phyloP scores from a whole-genome alignment of 352 stramenopile species.

The Achlya hypogyna region DNA sequence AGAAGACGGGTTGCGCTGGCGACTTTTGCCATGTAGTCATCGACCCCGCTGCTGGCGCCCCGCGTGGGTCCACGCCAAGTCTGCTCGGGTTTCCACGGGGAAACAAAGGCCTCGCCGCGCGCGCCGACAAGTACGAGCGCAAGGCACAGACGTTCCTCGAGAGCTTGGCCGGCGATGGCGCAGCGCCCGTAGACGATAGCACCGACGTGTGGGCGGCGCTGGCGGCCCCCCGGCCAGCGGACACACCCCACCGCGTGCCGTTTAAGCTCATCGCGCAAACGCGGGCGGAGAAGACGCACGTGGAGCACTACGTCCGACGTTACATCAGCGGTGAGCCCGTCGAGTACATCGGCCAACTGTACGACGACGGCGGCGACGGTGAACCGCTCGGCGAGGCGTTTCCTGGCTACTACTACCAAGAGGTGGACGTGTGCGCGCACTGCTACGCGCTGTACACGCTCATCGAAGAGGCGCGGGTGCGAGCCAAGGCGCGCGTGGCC shows the following conservation, averaged over 20 bases:
- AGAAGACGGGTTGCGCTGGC: slow-evolving; percentile 58
- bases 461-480: slow-evolving; percentile 63
- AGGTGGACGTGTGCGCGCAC: slow-evolving; percentile 64
- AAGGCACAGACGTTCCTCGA: not conserved
- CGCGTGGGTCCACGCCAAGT: not conserved
- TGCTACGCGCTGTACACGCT: slow-evolving; percentile 78
- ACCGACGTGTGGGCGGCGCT: not conserved
- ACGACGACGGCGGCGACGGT: slow-evolving; percentile 47
- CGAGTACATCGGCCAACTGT: slow-evolving; percentile 62
- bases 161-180: not conserved
- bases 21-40: slow-evolving; percentile 54
- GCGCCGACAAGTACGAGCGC: not conserved
- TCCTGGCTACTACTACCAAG: slow-evolving; percentile 76
- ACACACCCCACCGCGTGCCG: slow-evolving; percentile 35
- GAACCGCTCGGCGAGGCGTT: slow-evolving; percentile 65
- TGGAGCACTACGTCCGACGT: slow-evolving; percentile 65
- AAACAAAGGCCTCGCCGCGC: not conserved
- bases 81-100: slow-evolving; percentile 4
- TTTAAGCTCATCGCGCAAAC: slow-evolving; percentile 79
- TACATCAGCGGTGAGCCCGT: slow-evolving; percentile 68
- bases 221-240: not conserved
- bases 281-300: slow-evolving; percentile 64
- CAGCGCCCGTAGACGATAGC: not conserved
- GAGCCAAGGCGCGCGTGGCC: slow-evolving; percentile 40
- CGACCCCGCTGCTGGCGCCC: not conserved